Evolutionary conservation across 2,329 filamentous ascomycete genomes (phyloP).

Genomic region (Thielaviopsis ethacetica): DNA sequence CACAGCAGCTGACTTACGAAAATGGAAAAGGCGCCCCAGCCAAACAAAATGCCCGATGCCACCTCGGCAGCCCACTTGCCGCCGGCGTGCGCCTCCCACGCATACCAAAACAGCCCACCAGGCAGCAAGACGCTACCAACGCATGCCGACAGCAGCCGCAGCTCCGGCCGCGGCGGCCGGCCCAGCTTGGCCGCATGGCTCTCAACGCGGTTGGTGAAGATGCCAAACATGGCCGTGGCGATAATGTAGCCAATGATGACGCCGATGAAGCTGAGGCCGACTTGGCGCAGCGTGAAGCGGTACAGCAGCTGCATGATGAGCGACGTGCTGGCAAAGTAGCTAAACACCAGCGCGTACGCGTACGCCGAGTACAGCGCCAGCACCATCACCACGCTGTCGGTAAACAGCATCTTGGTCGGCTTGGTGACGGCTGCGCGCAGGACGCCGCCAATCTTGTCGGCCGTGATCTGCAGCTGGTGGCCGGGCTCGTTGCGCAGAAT

Average conservation of each 20-base stretch:
- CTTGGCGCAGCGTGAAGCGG: constrained; percentile 25
- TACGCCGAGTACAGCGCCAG: constrained; percentile 32
- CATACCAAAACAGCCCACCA: constrained; percentile 42
- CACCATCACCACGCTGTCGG: constrained; percentile 47
- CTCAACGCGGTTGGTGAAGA: constrained; percentile 22
- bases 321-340: constrained; percentile 35
- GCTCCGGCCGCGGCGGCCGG: constrained; percentile 29
- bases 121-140: constrained; percentile 37
- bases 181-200: constrained; percentile 28
- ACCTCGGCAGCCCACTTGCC: constrained; percentile 35
- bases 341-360: constrained; percentile 35
- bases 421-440: constrained; percentile 28
- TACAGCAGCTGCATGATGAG: constrained; percentile 31
- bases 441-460: constrained; percentile 19
- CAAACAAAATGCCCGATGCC: constrained; percentile 37
- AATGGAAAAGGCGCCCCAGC: constrained; percentile 42
- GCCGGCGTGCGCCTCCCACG: constrained; percentile 32
- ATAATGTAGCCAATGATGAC: constrained; percentile 29
- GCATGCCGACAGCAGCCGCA: constrained; percentile 43
- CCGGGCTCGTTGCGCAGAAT: constrained; percentile 25
- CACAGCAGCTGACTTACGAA: constrained; percentile 28
- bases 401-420: constrained; percentile 40
- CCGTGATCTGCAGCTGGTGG: constrained; percentile 1
- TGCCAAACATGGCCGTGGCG: constrained; percentile 16
- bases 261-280: constrained; percentile 28